Evolutionary conservation across 2,329 filamentous ascomycete species (phyloP).

Genomic region (Chalaropsis thielavioides): DNA sequence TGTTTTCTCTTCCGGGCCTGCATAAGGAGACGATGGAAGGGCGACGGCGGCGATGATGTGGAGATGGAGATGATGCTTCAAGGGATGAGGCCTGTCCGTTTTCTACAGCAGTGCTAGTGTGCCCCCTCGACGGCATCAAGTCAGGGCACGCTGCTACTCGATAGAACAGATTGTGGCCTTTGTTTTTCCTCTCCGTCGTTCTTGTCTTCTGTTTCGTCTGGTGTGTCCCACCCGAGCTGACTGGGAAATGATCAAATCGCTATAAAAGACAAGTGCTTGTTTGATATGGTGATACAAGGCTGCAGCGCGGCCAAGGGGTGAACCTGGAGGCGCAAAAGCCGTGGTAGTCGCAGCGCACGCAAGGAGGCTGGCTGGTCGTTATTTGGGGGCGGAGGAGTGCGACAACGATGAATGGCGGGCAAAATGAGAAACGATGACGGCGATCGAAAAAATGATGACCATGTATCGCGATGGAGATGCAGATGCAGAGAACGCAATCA

Average conservation of each 20-base stretch:
- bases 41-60: not conserved
- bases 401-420: no score
- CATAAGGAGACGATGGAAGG: not conserved
- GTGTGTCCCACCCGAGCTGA: not conserved
- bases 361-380: no score
- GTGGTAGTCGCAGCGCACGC: not conserved
- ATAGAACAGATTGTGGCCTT: not conserved
- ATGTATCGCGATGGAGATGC: no score
- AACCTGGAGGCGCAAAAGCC: not conserved
- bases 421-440: no score
- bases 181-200: not conserved
- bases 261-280: not conserved
- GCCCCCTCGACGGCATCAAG: no score
- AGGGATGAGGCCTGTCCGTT: not conserved
- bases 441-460: no score
- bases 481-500: no score
- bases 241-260: not conserved
- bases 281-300: not conserved
- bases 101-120: not conserved
- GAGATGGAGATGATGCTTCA: not conserved
- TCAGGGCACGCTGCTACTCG: not conserved
- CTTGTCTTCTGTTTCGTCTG: no score
- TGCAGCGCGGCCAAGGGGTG: not conserved
- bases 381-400: no score
- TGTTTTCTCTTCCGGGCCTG: constrained; percentile 14